phyloP scores from a whole-genome alignment of 805 yeast genomes.

The Candida morakotiae region DNA sequence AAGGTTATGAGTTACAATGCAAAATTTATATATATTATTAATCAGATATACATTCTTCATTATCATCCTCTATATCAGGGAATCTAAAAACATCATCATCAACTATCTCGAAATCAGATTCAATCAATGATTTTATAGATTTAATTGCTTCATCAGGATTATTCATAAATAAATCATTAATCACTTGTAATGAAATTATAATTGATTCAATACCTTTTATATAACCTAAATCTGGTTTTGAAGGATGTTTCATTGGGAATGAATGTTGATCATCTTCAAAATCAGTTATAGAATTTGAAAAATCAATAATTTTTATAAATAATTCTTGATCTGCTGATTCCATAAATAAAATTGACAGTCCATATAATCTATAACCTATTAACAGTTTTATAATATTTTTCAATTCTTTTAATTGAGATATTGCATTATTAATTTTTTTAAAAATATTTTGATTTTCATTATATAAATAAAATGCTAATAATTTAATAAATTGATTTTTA shows the following conservation, averaged over 20 bases:
- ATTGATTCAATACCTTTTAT: conserved; percentile 77
- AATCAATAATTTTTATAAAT: conserved; percentile 80
- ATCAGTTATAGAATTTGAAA: conserved; percentile 86
- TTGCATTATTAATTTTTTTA: conserved; percentile 46
- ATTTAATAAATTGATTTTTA: conserved; percentile 66
- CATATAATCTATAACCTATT: conserved; percentile 82
- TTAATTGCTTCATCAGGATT: conserved; percentile 13
- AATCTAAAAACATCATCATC: conserved; percentile 13
- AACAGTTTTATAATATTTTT: conserved; percentile 50
- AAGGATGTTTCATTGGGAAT: conserved; percentile 67
- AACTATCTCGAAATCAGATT: conserved; percentile 7
- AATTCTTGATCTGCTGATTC: conserved; percentile 60
- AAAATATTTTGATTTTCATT: conserved; percentile 75
- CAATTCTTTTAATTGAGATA: conserved; percentile 45
- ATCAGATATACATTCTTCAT: conserved; percentile 22
- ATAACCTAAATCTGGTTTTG: conserved; percentile 75
- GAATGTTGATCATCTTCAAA: conserved; percentile 28
- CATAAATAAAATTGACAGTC: conserved; percentile 83
- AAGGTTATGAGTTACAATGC: no score
- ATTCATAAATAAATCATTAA: conserved; percentile 6
- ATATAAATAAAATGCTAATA: conserved; percentile 72
- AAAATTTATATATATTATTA: no score
- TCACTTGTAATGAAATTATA: conserved; percentile 48
- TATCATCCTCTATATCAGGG: conserved; percentile 16
- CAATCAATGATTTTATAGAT: conserved; percentile 12